Conservation (phyloP, 2,329 filamentous ascomycete species). For the Cladophialophora bantiana region DNA sequence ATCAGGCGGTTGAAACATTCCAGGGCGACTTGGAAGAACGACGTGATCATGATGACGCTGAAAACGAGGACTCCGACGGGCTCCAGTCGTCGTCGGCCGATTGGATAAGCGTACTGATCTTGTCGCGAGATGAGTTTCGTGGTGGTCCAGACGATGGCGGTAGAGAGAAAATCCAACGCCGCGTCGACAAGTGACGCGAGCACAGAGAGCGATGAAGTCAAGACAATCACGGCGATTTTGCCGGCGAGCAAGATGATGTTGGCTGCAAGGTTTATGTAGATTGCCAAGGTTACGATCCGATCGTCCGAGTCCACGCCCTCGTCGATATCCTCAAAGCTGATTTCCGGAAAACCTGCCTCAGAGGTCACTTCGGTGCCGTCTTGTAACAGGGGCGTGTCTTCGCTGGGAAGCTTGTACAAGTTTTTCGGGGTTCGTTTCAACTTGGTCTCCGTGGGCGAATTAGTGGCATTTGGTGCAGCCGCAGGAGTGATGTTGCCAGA, state of each 20-base stretch:
- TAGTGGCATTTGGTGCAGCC: conserved; percentile 23
- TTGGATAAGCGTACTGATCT: conserved; percentile 77
- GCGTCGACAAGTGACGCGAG: conserved; percentile 81
- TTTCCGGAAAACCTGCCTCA: conserved; percentile 52
- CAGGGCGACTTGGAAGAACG: conserved; percentile 78
- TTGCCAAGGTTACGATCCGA: conserved; percentile 81
- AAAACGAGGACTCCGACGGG: conserved; percentile 83
- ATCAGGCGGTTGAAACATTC: conserved; percentile 72
- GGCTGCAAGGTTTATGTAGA: conserved; percentile 82
- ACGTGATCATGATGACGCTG: conserved; percentile 84
- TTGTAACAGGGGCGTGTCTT: conserved; percentile 70
- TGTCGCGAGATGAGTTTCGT: conserved; percentile 75
- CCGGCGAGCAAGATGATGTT: conserved; percentile 77
- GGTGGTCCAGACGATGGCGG: conserved; percentile 80
- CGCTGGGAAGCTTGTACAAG: conserved; percentile 76
- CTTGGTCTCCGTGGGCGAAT: conserved; percentile 47
- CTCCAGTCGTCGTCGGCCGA: conserved; percentile 78
- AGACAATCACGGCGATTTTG: conserved; percentile 77
- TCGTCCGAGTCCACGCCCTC: conserved; percentile 71
- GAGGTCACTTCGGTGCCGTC: conserved; percentile 40
- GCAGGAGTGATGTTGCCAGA: conserved; percentile 42
- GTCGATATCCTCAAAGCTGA: conserved; percentile 50
- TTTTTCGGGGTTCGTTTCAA: conserved; percentile 83
- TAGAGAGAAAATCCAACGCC: conserved; percentile 79
- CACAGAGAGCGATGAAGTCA: conserved; percentile 79